These are phyloP conservation scores for Mycena floridula DNA, from an alignment of 768 basidiomycete genomes.

Conservation along the genomic window DNA sequence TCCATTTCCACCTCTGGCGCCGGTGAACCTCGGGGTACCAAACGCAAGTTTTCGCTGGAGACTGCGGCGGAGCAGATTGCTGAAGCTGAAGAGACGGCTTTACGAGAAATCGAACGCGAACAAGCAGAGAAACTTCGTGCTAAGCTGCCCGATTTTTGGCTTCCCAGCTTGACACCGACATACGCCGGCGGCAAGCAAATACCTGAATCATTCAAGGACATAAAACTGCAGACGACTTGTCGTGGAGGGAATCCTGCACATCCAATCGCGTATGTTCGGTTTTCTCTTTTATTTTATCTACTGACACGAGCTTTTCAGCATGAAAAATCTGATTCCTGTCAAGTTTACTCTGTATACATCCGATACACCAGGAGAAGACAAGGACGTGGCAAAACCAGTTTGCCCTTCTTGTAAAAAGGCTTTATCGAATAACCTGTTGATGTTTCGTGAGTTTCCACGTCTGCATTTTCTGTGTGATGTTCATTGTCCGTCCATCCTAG, in stretches of 20 bases:
- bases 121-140: slow-evolving; percentile 78
- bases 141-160: slow-evolving; percentile 96
- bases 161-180: slow-evolving; percentile 87
- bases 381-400: slow-evolving; percentile 61
- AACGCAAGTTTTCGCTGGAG: slow-evolving; percentile 87
- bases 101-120: slow-evolving; percentile 77
- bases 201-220: slow-evolving; percentile 66
- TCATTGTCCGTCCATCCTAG: slow-evolving; percentile 26
- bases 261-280: slow-evolving; percentile 56
- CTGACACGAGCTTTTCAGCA: slow-evolving; percentile 31
- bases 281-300: slow-evolving; percentile 3
- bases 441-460: slow-evolving; percentile 49
- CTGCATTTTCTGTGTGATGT: neutral
- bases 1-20: slow-evolving; percentile 33
- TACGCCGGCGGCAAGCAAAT: slow-evolving; percentile 58
- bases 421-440: slow-evolving; percentile 70
- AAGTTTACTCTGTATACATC: slow-evolving; percentile 60
- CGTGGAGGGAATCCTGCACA: slow-evolving; percentile 77
- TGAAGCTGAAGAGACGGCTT: slow-evolving; percentile 86
- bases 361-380: slow-evolving; percentile 30
- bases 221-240: slow-evolving; percentile 87
- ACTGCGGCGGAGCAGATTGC: slow-evolving; percentile 65
- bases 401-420: slow-evolving; percentile 86
- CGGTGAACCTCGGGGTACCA: slow-evolving; percentile 48
- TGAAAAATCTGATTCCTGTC: slow-evolving; percentile 80